Conservation (phyloP, 805 yeast genomes). For the Jamesozyma spencerorum region DNA sequence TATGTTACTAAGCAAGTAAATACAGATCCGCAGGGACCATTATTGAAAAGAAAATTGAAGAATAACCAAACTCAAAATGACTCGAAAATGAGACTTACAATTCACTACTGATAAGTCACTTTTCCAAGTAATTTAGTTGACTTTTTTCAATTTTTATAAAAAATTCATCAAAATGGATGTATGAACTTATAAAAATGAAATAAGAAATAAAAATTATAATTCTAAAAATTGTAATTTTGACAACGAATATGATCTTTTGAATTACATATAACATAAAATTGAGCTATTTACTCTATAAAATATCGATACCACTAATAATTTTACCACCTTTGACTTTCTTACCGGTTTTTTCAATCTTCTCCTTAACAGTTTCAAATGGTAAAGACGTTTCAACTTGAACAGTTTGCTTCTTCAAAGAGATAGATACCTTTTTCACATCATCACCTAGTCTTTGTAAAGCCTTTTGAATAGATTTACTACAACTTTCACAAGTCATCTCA, state of each 20-base stretch:
- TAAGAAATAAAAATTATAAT: neutral
- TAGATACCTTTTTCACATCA: conserved; percentile 54
- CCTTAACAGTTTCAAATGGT: conserved; percentile 69
- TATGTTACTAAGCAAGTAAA: neutral
- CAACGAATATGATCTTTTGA: neutral
- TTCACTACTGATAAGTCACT: too few relatives aligned
- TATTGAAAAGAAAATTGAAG: too few relatives aligned
- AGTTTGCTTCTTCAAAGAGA: conserved; percentile 70
- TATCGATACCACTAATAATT: conserved; percentile 27
- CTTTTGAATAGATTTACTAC: conserved; percentile 78
- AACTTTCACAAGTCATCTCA: conserved; percentile 78
- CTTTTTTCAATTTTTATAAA: too few relatives aligned
- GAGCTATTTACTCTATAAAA: neutral
- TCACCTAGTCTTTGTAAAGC: conserved; percentile 66
- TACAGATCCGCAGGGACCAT: too few relatives aligned
- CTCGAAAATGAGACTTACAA: too few relatives aligned
- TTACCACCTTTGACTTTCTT: conserved; percentile 68
- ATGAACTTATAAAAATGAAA: too few relatives aligned
- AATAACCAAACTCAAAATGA: too few relatives aligned
- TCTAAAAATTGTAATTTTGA: neutral
- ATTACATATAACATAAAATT: neutral
- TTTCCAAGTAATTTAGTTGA: too few relatives aligned
- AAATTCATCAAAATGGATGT: too few relatives aligned
- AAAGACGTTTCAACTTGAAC: conserved; percentile 67
- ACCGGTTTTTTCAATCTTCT: conserved; percentile 82